Base-by-base conservation (phyloP, 208 protist species). In the Crithidia sp. region DNA sequence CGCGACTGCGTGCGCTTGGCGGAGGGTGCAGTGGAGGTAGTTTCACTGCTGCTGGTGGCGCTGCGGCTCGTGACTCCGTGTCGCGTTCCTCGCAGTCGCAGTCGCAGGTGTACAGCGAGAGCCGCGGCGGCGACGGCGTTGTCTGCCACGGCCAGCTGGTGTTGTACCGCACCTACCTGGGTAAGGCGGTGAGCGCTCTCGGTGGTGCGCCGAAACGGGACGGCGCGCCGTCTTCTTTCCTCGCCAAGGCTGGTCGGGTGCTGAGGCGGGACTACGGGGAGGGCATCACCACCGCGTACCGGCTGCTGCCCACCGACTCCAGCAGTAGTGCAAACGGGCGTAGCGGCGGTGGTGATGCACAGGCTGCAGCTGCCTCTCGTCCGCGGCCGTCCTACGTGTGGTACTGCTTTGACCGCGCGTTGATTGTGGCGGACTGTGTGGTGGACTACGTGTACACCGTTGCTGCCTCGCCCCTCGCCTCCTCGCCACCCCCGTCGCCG, bases 351-450 rank as follows among this genome's bases (percentile, higher is more conserved):
- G 57, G 3, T 8, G 13, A n/a, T 28, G 19, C 10, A 7, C 7
- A 5, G 5, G 28, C 54, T 5, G 54, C 54, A 58, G 54, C 17
- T 40, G 54, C 13, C 4, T 28, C 28, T 28, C 28, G 28, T 28
- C 28, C 28, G 28, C 5, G 5, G 13, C n/a, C n/a, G 3, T 71
- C 66, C 28, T 78, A 74, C 52, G 85, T 93, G 68, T 98, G 95
- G 93, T 91, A 96, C 77, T 86, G 88, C 74, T 93, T 97, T 64
- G 92, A 97, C 56, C 83, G 90, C 60, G 71, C 68, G 47, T 76
- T 96, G 36, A 58, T 96, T 8, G 74, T 97, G 52, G 91, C 92
- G 0, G 92, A 97, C 71, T 96, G 88, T 58, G 79, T 97, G 36
- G 84, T 97, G 28, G 94, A 97, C 56, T 96, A 90, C 83, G 82